Conservation (phyloP, 1,284 basidiomycete species). For the Ceratobasidium theobromae region DNA sequence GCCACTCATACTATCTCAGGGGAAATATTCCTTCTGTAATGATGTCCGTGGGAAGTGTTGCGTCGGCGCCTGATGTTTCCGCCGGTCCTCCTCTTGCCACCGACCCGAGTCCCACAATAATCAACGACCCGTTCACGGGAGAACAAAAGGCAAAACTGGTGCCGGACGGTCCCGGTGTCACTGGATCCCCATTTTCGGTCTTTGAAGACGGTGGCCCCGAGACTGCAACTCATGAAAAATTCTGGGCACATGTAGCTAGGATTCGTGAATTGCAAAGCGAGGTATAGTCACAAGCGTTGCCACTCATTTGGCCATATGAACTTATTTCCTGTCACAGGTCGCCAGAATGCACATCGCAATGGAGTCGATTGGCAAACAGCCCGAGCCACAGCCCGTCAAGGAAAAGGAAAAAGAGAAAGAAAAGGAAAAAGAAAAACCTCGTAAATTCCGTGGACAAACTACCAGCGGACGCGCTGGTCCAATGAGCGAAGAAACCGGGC, state of each 20-base stretch:
- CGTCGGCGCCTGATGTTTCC: neutral
- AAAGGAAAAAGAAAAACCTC: constrained; percentile 5
- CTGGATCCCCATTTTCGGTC: neutral
- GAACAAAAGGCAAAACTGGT: neutral
- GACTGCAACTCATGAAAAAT: neutral
- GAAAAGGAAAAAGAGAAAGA: constrained; percentile 21
- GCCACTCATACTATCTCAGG: neutral
- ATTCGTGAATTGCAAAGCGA: constrained; percentile 24
- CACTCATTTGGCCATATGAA: neutral
- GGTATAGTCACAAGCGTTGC: neutral
- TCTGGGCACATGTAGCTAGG: constrained; percentile 17
- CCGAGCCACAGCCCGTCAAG: neutral
- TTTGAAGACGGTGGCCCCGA: neutral
- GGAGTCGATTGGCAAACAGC: constrained; percentile 13
- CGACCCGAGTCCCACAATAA: neutral
- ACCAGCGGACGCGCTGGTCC: constrained; percentile 1
- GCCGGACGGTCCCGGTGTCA: neutral
- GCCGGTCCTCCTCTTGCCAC: neutral
- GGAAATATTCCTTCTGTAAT: neutral
- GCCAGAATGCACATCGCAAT: constrained; percentile 22
- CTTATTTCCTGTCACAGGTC: neutral
- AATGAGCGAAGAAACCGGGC: neutral
- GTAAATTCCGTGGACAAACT: constrained; percentile 2
- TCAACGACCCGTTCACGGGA: constrained; percentile 8
- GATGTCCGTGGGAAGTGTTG: neutral